phyloP scores from a whole-genome alignment of 176 grass and related monocot genomes.

The Echinochloa phyllopogon region DNA sequence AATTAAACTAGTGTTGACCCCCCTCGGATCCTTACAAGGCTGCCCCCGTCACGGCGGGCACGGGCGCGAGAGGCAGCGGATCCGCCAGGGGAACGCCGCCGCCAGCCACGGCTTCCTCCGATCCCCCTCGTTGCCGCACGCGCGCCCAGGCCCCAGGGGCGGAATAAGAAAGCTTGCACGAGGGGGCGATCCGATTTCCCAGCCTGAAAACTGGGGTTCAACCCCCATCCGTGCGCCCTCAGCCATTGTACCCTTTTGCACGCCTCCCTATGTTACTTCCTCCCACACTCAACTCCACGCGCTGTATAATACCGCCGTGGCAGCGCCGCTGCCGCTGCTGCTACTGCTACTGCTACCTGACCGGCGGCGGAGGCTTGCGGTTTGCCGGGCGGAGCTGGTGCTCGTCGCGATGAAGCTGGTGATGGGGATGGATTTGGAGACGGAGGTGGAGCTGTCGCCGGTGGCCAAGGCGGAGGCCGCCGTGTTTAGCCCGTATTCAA shows the following conservation, averaged over 20 bases:
- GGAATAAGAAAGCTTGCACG: slow-evolving; percentile 46
- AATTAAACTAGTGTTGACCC: slow-evolving; percentile 58
- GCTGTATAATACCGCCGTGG: background rate
- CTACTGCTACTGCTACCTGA: slow-evolving; percentile 20
- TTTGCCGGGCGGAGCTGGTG: background rate
- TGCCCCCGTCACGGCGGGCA: slow-evolving; percentile 41
- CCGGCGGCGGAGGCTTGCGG: slow-evolving; percentile 22
- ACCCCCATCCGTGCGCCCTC: slow-evolving; percentile 88
- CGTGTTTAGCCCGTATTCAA: slow-evolving; percentile 60
- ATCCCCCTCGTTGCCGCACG: background rate
- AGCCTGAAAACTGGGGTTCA: slow-evolving; percentile 98
- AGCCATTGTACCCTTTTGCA: slow-evolving; percentile 65
- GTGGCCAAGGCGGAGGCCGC: slow-evolving; percentile 49
- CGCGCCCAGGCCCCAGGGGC: background rate
- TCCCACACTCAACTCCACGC: slow-evolving; percentile 32
- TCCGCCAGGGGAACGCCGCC: slow-evolving; percentile 29
- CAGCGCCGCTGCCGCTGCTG: background rate
- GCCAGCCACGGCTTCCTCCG: background rate
- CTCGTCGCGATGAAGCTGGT: slow-evolving; percentile 22
- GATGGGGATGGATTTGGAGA: slow-evolving; percentile 41
- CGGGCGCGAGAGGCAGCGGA: slow-evolving; percentile 34
- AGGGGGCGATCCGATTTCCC: slow-evolving; percentile 79
- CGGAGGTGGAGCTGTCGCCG: slow-evolving; percentile 53
- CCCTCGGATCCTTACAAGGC: slow-evolving; percentile 57
- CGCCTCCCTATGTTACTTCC: slow-evolving; percentile 59